These are phyloP conservation scores for Trichoderma arundinaceum DNA, from an alignment of 2,329 filamentous ascomycete genomes.

Conservation along the genomic window DNA sequence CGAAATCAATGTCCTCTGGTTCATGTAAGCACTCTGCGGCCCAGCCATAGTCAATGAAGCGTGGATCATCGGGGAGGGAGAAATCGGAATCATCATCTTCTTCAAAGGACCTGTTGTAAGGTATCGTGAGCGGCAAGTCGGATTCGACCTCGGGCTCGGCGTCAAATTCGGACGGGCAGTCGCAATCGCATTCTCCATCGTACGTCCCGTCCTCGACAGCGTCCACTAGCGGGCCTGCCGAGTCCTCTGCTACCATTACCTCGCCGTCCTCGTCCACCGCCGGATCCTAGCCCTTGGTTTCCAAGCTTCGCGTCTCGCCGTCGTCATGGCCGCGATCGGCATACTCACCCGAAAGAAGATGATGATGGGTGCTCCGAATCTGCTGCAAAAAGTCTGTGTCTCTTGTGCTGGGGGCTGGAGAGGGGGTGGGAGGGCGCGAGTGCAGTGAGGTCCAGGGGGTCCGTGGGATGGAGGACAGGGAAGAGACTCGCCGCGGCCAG, in stretches of 20 bases:
- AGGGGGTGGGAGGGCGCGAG: constrained; percentile 36
- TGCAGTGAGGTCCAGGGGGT: constrained; percentile 43
- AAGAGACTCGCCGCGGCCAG: constrained; percentile 54
- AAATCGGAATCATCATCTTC: constrained; percentile 69
- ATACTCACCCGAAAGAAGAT: constrained; percentile 53
- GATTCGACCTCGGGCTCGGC: constrained; percentile 38
- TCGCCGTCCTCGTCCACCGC: constrained; percentile 20
- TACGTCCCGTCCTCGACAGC: not conserved
- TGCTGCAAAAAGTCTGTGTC: constrained; percentile 21
- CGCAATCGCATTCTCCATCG: constrained; percentile 24
- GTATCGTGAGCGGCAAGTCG: constrained; percentile 47
- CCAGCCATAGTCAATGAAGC: constrained; percentile 75
- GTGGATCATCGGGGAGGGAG: constrained; percentile 59
- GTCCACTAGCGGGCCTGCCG: not conserved
- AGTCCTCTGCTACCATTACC: not conserved
- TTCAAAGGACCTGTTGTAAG: constrained; percentile 53
- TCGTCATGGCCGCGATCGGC: constrained; percentile 33
- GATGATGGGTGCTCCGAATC: constrained; percentile 36
- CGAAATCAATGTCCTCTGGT: constrained; percentile 99
- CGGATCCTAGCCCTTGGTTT: constrained; percentile 29
- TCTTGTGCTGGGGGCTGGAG: constrained; percentile 35
- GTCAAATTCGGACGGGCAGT: constrained; percentile 28
- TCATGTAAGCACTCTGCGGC: constrained; percentile 84
- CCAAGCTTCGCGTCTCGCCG: constrained; percentile 17
- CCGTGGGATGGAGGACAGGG: constrained; percentile 44